phyloP scores from a whole-genome alignment of 257 asterid genomes.

The Solanum paucissectum region DNA sequence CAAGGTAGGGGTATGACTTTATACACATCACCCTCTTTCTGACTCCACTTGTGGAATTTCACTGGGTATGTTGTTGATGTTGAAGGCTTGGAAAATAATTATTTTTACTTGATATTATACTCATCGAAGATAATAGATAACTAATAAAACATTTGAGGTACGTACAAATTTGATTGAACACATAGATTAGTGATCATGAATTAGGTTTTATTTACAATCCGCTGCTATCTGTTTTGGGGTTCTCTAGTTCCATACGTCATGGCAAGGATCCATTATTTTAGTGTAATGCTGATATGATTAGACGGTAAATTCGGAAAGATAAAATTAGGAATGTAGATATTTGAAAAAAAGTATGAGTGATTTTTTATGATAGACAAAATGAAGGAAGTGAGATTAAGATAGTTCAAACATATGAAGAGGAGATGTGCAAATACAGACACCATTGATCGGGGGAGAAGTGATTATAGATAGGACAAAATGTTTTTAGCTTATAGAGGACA shows the following conservation, averaged over 20 bases:
- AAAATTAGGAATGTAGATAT: not conserved
- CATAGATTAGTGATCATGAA: slow-evolving; percentile 47
- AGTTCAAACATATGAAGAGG: not conserved
- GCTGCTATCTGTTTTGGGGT: slow-evolving; percentile 95
- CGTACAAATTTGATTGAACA: not conserved
- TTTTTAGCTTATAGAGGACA: not conserved
- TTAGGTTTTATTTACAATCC: slow-evolving; percentile 72
- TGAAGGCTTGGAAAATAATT: not conserved
- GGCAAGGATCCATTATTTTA: slow-evolving; percentile 39
- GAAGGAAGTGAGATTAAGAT: not conserved
- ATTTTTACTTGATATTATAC: not conserved
- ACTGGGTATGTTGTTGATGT: not conserved
- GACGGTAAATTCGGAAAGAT: not conserved
- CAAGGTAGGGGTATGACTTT: not conserved
- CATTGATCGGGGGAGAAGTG: not conserved
- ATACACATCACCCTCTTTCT: not conserved
- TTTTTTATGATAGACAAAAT: not conserved
- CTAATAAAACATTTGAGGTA: not conserved
- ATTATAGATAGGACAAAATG: not conserved
- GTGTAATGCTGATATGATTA: not conserved
- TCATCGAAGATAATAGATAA: not conserved
- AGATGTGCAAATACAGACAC: no score
- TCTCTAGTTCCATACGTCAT: slow-evolving; percentile 64
- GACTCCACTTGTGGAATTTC: not conserved
- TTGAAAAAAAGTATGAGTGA: not conserved